phyloP scores from a whole-genome alignment of 2,329 filamentous ascomycete genomes.

The Sporothrix pseudoabietina region DNA sequence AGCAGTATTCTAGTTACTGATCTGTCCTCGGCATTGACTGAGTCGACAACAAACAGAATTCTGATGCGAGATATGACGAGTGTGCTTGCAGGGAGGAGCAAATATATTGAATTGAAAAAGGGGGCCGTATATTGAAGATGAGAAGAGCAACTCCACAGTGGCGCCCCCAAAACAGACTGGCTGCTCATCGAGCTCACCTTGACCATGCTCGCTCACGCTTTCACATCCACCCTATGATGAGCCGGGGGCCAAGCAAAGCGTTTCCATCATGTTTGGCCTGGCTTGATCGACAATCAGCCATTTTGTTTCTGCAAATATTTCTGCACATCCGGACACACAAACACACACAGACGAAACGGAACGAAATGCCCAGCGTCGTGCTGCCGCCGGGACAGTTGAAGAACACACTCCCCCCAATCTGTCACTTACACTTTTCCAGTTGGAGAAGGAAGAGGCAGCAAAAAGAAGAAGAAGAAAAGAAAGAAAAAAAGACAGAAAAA shows the following conservation, averaged over 20 bases:
- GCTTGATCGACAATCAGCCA: not conserved
- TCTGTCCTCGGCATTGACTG: not conserved
- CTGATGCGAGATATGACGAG: not conserved
- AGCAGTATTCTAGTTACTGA: not conserved
- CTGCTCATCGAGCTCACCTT: not conserved
- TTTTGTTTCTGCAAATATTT: not conserved
- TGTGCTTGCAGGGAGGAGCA: not conserved
- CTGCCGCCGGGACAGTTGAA: not conserved
- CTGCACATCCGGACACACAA: not conserved
- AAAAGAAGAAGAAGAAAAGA: not conserved
- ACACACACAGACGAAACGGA: not conserved
- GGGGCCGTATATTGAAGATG: not conserved
- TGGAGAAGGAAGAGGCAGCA: not conserved
- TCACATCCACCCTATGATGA: not conserved
- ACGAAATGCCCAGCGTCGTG: not conserved
- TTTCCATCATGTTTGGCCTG: not conserved
- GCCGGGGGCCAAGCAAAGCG: constrained; percentile 2
- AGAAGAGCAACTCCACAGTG: not conserved
- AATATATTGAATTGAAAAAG: not conserved
- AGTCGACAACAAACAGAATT: not conserved
- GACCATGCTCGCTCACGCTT: not conserved
- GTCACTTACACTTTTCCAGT: not conserved
- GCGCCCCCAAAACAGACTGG: not conserved
- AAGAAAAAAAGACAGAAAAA: not conserved
- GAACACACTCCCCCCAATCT: not conserved